These are phyloP conservation scores for Xylaria bambusicola DNA, from an alignment of 495 filamentous ascomycete species.

Conservation along the genomic window DNA sequence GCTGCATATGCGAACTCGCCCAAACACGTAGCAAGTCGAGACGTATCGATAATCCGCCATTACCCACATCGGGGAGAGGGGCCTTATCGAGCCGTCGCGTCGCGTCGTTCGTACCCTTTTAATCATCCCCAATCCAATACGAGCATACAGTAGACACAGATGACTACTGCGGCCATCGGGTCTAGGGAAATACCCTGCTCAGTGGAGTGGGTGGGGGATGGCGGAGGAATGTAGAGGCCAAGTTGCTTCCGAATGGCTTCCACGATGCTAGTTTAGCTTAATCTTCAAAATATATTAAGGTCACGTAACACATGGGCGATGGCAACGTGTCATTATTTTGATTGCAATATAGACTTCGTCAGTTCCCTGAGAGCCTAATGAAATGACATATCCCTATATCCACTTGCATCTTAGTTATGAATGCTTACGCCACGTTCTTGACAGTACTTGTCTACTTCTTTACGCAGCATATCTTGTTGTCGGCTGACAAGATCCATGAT, in stretches of 20 bases:
- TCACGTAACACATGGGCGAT: not conserved
- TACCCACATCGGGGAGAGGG: conserved; percentile 8
- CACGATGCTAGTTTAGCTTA: conserved; percentile 1
- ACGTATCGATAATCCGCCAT: not conserved
- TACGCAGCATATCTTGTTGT: conserved; percentile 68
- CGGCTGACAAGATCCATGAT: conserved; percentile 72
- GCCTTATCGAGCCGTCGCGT: conserved; percentile 3
- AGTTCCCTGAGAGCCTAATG: not conserved
- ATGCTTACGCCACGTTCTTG: conserved; percentile 61
- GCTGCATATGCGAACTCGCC: not conserved
- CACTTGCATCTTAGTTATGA: not conserved
- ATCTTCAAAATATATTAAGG: not conserved
- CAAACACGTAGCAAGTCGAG: not conserved
- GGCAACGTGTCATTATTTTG: conserved; percentile 1
- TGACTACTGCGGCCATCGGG: not conserved
- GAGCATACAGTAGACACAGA: not conserved
- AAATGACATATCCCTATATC: not conserved
- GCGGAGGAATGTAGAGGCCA: conserved; percentile 14
- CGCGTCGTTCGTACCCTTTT: not conserved
- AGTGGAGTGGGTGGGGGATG: conserved; percentile 10
- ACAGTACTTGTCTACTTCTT: conserved; percentile 82
- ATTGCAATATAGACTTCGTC: not conserved
- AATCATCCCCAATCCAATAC: not conserved
- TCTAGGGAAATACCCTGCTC: not conserved
- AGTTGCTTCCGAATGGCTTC: not conserved